A percentile compares a stretch with the other conserved stretches of the same genome.
Evolutionary conservation across 2,329 filamentous ascomycete species (phyloP).

Genomic region (Paradendryphiella salina): DNA sequence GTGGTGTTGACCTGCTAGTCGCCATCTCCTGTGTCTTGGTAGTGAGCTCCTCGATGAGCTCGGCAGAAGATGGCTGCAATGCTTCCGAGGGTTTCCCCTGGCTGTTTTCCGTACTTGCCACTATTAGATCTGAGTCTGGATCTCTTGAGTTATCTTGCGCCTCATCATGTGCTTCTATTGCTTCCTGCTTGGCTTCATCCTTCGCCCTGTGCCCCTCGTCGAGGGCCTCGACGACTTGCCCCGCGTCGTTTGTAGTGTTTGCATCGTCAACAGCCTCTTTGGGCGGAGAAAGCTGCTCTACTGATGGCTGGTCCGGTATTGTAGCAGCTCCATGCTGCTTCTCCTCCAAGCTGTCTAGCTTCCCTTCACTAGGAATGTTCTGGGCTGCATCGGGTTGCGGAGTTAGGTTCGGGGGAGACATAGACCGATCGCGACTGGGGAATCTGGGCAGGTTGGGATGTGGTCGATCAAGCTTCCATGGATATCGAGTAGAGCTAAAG

Average conservation of each 20-base stretch:
- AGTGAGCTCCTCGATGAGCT: slow-evolving; percentile 24
- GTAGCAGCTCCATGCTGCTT: slow-evolving; percentile 9
- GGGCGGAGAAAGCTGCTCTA: not conserved
- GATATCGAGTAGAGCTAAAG: slow-evolving; percentile 13
- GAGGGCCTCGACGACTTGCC: slow-evolving; percentile 22
- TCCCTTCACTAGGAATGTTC: slow-evolving; percentile 23
- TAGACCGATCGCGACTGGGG: slow-evolving; percentile 34
- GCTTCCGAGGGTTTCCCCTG: not conserved
- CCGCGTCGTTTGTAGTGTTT: slow-evolving; percentile 21
- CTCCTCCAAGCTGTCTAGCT: slow-evolving; percentile 22
- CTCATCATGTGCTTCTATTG: not conserved
- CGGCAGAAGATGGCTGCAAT: slow-evolving; percentile 9
- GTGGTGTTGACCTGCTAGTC: slow-evolving; percentile 23
- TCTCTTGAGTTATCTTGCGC: not conserved
- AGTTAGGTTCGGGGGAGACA: slow-evolving; percentile 42
- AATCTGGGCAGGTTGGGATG: not conserved
- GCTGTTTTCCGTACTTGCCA: not conserved
- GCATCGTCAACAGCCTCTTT: not conserved
- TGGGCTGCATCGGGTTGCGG: slow-evolving; percentile 38
- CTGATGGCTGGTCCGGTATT: not conserved
- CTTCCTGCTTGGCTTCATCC: slow-evolving; percentile 4
- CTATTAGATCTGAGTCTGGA: not conserved
- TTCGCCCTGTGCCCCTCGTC: slow-evolving; percentile 12
- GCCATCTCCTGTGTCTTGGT: slow-evolving; percentile 22
- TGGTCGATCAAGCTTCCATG: slow-evolving; percentile 29